Percentiles rank a stretch among this genome's conserved stretches.
Conservation (phyloP, 768 basidiomycete genomes). For the Phylloporus sp. region DNA sequence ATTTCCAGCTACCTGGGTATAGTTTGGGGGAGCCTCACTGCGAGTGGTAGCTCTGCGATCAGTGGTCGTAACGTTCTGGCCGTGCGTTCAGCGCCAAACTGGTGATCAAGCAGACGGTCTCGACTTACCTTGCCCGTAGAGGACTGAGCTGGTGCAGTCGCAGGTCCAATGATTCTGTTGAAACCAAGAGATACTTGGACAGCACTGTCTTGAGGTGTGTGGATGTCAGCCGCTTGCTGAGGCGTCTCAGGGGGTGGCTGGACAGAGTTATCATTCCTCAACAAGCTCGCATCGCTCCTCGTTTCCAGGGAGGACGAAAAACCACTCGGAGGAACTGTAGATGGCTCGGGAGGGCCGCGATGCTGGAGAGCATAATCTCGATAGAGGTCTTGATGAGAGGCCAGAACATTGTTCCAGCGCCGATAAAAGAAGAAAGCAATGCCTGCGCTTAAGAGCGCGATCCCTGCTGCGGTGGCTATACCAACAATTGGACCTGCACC, state of each 20-base stretch:
- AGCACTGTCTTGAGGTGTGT: neutral
- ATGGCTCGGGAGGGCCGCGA: neutral
- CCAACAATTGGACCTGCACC: conserved; percentile 23
- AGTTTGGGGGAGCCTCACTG: conserved; percentile 23
- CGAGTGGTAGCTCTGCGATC: conserved; percentile 10
- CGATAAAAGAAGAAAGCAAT: conserved; percentile 25
- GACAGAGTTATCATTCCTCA: conserved; percentile 5
- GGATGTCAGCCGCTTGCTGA: conserved; percentile 5
- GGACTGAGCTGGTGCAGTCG: neutral
- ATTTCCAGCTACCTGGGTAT: conserved; percentile 16
- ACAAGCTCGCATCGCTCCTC: conserved; percentile 8
- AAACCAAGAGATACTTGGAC: neutral
- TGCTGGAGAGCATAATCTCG: conserved; percentile 11
- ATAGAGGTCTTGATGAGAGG: conserved; percentile 12
- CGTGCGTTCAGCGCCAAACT: neutral
- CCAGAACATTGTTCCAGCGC: conserved; percentile 25
- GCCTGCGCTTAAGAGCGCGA: conserved; percentile 10
- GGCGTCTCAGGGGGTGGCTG: conserved; percentile 1
- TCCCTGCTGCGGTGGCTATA: conserved; percentile 12
- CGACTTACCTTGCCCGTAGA: conserved; percentile 18
- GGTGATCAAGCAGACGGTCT: neutral
- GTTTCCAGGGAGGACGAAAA: conserved; percentile 22
- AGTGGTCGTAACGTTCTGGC: neutral
- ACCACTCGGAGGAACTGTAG: conserved; percentile 3
- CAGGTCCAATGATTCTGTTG: conserved; percentile 3